Evolutionary conservation across 1,139 yeast species (phyloP).

Genomic region (Saccharomycopsis phalli): DNA sequence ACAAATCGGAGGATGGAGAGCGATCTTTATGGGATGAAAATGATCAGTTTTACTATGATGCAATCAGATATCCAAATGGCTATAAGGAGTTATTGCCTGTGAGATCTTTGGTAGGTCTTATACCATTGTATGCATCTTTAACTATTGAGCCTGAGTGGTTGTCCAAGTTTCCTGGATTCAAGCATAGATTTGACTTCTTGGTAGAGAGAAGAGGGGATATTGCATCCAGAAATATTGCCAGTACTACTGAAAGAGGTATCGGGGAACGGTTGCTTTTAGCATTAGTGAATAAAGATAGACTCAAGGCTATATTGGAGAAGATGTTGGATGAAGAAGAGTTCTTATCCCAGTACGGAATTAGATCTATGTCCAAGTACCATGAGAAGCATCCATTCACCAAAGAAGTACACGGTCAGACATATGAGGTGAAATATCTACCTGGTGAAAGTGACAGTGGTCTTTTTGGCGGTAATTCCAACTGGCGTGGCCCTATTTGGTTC

Average conservation of each 20-base stretch:
- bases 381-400: slow-evolving; percentile 79
- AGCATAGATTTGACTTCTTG: slow-evolving; percentile 83
- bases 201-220: slow-evolving; percentile 61
- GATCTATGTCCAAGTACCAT: slow-evolving; percentile 85
- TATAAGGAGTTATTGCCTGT: slow-evolving; percentile 72
- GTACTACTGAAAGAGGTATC: slow-evolving; percentile 77
- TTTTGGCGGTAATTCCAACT: slow-evolving; percentile 95
- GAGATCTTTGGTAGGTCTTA: slow-evolving; percentile 84
- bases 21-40: slow-evolving; percentile 85
- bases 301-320: slow-evolving; percentile 65
- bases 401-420: slow-evolving; percentile 75
- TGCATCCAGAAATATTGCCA: slow-evolving; percentile 84
- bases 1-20: slow-evolving; percentile 37
- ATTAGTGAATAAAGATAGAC: slow-evolving; percentile 73
- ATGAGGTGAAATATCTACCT: slow-evolving; percentile 71
- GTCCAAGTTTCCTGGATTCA: slow-evolving; percentile 74
- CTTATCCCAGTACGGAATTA: slow-evolving; percentile 76
- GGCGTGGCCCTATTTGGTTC: slow-evolving; percentile 99
- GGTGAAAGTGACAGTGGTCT: slow-evolving; percentile 93
- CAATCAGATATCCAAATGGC: slow-evolving; percentile 77
- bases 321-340: slow-evolving; percentile 89
- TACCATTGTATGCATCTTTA: slow-evolving; percentile 85
- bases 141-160: slow-evolving; percentile 84
- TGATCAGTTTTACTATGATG: slow-evolving; percentile 87
- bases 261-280: slow-evolving; percentile 80